Evolutionary conservation across 176 grass and related monocot species (phyloP), one percentile per base, ranked within the genome.

Genomic region (Puya raimondii): DNA sequence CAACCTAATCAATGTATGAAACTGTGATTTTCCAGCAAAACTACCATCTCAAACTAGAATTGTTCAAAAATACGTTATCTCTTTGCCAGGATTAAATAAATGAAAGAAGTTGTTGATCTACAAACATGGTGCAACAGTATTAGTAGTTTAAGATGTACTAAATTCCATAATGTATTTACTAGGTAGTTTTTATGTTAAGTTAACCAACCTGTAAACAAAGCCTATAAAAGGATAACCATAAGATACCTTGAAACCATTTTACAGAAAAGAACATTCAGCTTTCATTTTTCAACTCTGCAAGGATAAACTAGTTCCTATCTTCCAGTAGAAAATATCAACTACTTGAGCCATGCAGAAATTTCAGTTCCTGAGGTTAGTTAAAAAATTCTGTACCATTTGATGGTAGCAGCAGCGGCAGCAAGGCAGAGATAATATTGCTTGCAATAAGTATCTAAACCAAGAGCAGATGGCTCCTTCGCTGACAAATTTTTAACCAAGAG

Each of bases 401-500:
- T 82, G 69, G 88, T 92, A 76, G 89, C 93, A 61, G 88, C 80
- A 51, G 76, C 86, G 61, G 88, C 81, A 66, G 93, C 93, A 74
- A 96, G 81, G 76, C 93, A 92, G 63, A 92, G 86, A 87, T 96
- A 96, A 67, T 96, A 96, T 72, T 92, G 89, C 73, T 96, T 96
- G 74, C 80, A 84, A 48, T 89, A 96, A 82, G 76, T 85, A 81
- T 87, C 86, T 73, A 96, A 90, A 83, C 93, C 84, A 79, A 96
- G 84, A 14, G 80, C 78, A 77, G 93, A 96, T 76, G 89, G 83
- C 53, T 92, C 93, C 75, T 85, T 92, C 72, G 86, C 89, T 76
- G 93, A 88, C 77, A 96, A 71, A 83, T 85, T 90, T 72, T 90
- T 92, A 29, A 96, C 84, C 74, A 92, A 68, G 65, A 82, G 51